phyloP scores from a whole-genome alignment of 352 stramenopile genomes.

The Lagenidium sp. region DNA sequence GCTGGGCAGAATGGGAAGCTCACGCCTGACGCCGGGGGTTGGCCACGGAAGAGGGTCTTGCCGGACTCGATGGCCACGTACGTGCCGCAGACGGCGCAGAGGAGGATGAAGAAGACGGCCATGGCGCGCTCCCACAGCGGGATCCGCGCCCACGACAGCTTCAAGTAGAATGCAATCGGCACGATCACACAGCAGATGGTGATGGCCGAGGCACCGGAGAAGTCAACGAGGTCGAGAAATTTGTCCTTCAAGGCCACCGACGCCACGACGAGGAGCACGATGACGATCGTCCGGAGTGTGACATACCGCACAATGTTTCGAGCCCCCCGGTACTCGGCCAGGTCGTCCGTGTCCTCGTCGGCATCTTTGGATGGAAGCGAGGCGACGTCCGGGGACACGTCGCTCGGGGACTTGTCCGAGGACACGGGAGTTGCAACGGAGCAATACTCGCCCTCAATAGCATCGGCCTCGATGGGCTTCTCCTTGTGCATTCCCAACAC shows the following conservation, averaged over 20 bases:
- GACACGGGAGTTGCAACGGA: constrained; percentile 14
- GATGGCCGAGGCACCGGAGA: constrained; percentile 49
- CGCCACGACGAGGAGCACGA: constrained; percentile 29
- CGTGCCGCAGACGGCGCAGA: constrained; percentile 29
- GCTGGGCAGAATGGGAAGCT: no score
- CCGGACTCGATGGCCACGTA: constrained; percentile 43
- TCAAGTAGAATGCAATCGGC: constrained; percentile 66
- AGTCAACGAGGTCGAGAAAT: constrained; percentile 62
- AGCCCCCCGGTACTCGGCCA: no score
- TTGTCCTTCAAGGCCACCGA: constrained; percentile 30
- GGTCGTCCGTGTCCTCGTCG: no score
- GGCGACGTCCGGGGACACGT: constrained; percentile 25
- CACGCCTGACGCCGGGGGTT: not conserved
- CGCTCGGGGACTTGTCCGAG: constrained; percentile 26
- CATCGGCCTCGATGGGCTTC: constrained; percentile 2
- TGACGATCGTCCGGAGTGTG: constrained; percentile 43
- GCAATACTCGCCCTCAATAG: constrained; percentile 6
- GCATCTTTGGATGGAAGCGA: no score
- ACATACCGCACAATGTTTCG: no score
- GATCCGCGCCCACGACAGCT: constrained; percentile 44
- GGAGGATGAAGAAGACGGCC: constrained; percentile 27
- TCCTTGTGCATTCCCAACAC: constrained; percentile 44
- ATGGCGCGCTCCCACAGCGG: constrained; percentile 22
- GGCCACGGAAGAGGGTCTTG: constrained; percentile 35
- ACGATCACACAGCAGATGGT: constrained; percentile 57